Percentiles rank a stretch among this genome's conserved stretches.
Conservation (phyloP, 805 yeast genomes). For the Saccharomycopsis selenospora region DNA sequence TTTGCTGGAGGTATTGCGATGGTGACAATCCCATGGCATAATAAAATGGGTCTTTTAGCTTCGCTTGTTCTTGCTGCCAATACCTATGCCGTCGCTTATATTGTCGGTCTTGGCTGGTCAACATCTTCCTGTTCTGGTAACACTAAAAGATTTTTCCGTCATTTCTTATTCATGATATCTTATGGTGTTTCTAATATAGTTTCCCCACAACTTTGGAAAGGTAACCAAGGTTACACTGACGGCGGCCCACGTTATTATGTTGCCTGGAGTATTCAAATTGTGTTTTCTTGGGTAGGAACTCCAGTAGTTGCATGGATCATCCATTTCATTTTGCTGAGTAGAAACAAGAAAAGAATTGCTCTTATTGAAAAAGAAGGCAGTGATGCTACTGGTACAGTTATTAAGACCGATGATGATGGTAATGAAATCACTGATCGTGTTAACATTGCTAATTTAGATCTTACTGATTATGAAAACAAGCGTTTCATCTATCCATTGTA, state of each 20-base stretch:
- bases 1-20: conserved; percentile 37
- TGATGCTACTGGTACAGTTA: conserved; percentile 21
- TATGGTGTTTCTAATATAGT: conserved; percentile 39
- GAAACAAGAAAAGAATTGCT: conserved; percentile 32
- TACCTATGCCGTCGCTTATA: conserved; percentile 28
- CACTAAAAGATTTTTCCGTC: conserved; percentile 38
- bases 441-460: conserved; percentile 39
- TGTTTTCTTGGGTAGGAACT: conserved; percentile 33
- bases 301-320: conserved; percentile 33
- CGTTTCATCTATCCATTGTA: conserved; percentile 44
- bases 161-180: conserved; percentile 31
- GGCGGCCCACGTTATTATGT: conserved; percentile 37
- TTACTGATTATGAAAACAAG: conserved; percentile 48
- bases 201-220: conserved; percentile 43
- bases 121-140: conserved; percentile 34
- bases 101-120: conserved; percentile 24
- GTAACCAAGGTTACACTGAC: conserved; percentile 15
- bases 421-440: conserved; percentile 26
- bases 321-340: conserved; percentile 32
- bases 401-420: conserved; percentile 14
- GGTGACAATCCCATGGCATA: conserved; percentile 34
- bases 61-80: conserved; percentile 34
- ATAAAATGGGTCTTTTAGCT: conserved; percentile 36
- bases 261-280: conserved; percentile 44
- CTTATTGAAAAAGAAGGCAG: conserved; percentile 16